Conservation (phyloP, 495 filamentous ascomycete genomes). For the Xylaria bambusicola region DNA sequence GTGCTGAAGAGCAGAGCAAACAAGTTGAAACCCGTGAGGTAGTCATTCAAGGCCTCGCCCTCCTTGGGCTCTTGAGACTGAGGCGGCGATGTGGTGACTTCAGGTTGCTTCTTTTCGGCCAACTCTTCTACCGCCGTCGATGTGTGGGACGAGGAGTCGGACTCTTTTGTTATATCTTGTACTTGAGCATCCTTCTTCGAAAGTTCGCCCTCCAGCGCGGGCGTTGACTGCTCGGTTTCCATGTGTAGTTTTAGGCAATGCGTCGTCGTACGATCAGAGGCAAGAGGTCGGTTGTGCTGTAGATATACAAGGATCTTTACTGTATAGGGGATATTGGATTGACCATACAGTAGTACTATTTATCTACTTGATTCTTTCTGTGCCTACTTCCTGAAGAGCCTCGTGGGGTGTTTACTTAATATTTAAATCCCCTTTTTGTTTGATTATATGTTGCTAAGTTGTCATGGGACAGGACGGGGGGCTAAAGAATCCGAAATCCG, state of each 20-base stretch:
- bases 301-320: too few species aligned
- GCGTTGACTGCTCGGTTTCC: not conserved
- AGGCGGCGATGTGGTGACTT: not conserved
- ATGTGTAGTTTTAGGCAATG: not conserved
- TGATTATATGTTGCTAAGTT: too few species aligned
- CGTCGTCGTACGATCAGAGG: not conserved
- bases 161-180: not conserved
- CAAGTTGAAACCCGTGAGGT: conserved; percentile 30
- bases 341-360: too few species aligned
- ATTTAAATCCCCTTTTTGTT: too few species aligned
- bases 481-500: too few species aligned
- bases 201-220: not conserved
- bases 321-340: too few species aligned
- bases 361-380: too few species aligned
- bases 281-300: too few species aligned
- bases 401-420: too few species aligned
- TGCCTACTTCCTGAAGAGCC: too few species aligned
- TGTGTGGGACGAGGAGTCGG: not conserved
- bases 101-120: conserved; percentile 5
- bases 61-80: conserved; percentile 8
- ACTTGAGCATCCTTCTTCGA: not conserved
- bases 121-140: conserved; percentile 5
- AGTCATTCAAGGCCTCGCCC: conserved; percentile 20
- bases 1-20: conserved; percentile 29
- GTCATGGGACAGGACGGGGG: too few species aligned